These are phyloP conservation scores for Russula sp. DNA, from an alignment of 768 basidiomycete genomes.

Conservation along the genomic window DNA sequence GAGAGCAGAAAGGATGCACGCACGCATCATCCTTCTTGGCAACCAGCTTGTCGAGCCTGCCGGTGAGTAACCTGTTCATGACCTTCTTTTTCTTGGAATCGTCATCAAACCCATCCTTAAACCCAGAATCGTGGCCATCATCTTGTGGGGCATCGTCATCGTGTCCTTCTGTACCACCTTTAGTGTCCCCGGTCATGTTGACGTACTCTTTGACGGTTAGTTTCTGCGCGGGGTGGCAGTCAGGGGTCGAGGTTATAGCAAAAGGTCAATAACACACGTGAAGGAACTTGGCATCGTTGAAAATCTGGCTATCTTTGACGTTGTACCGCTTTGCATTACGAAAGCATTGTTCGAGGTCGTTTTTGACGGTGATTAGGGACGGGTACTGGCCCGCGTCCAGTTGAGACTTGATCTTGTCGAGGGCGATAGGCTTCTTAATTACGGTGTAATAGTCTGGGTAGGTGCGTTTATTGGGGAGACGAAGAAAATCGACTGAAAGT, in stretches of 20 bases:
- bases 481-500: constrained; percentile 63
- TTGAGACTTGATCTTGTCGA: constrained; percentile 85
- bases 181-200: constrained; percentile 44
- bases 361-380: constrained; percentile 62
- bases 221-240: constrained; percentile 41
- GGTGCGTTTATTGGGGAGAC: constrained; percentile 63
- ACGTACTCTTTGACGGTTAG: constrained; percentile 47
- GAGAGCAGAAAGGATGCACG: constrained; percentile 33
- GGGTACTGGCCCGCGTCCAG: constrained; percentile 59
- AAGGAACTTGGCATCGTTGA: constrained; percentile 76
- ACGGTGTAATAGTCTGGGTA: constrained; percentile 85
- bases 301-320: constrained; percentile 73
- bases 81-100: constrained; percentile 53
- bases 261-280: constrained; percentile 50
- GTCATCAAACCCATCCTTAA: constrained; percentile 45
- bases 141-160: constrained; percentile 35
- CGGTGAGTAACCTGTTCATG: constrained; percentile 63
- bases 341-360: constrained; percentile 76
- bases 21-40: constrained; percentile 70
- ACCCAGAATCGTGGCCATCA: constrained; percentile 43
- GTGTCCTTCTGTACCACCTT: constrained; percentile 38
- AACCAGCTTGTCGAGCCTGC: constrained; percentile 66
- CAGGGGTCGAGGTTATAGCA: constrained; percentile 12
- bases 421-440: constrained; percentile 78
- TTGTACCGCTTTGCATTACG: constrained; percentile 82